Evolutionary conservation across 768 basidiomycete species (phyloP).

Genomic region (Naganishia randhawae): DNA sequence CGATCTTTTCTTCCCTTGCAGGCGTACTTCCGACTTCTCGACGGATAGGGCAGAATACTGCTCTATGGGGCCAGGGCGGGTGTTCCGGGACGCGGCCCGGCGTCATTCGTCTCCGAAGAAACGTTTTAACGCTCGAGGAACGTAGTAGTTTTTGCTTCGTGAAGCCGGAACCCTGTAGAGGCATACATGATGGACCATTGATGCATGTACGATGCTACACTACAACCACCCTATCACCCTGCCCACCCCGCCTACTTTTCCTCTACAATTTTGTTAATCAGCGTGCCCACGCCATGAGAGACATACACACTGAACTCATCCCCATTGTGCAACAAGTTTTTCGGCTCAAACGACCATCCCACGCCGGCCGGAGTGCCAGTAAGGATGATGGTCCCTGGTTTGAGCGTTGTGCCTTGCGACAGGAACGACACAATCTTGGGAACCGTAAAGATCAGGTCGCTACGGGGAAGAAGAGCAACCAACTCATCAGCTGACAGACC

Average conservation of each 20-base stretch:
- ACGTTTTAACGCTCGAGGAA: no score
- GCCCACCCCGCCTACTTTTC: constrained; percentile 54
- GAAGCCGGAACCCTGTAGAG: no score
- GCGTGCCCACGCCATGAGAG: constrained; percentile 69
- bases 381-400: constrained; percentile 50
- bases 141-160: no score
- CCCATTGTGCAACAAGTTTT: constrained; percentile 35
- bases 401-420: constrained; percentile 51
- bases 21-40: constrained; percentile 21
- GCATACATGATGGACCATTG: no score
- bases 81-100: no score
- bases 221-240: no score
- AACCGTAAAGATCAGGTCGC: constrained; percentile 76
- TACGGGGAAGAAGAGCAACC: constrained; percentile 42
- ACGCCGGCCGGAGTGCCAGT: constrained; percentile 47
- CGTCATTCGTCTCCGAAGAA: no score
- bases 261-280: constrained; percentile 73
- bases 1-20: neutral
- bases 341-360: constrained; percentile 37
- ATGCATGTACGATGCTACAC: no score
- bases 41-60: neutral
- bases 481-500: neutral
- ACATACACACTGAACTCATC: constrained; percentile 58
- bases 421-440: constrained; percentile 59
- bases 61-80: no score